Evolutionary conservation across 2,329 filamentous ascomycete species (phyloP).

Genomic region (Bretziella fagacearum): DNA sequence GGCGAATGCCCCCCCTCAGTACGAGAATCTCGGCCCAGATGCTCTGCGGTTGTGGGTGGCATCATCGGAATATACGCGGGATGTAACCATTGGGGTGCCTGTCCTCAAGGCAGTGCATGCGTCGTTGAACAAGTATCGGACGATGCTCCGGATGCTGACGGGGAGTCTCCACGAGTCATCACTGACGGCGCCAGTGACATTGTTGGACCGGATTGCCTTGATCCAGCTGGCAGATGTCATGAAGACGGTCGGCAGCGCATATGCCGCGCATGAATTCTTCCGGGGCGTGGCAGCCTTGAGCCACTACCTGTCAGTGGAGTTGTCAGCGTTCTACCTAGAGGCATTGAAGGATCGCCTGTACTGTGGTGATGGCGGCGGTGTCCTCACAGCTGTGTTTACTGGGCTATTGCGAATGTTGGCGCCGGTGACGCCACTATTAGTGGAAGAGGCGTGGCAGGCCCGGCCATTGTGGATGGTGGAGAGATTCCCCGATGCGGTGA

Average conservation of each 20-base stretch:
- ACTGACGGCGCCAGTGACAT: slow-evolving; percentile 35
- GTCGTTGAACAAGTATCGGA: slow-evolving; percentile 69
- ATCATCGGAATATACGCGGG: slow-evolving; percentile 76
- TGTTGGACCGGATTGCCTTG: slow-evolving; percentile 58
- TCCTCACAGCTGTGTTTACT: slow-evolving; percentile 48
- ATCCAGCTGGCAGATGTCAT: slow-evolving; percentile 54
- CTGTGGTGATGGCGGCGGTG: slow-evolving; percentile 53
- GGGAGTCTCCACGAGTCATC: slow-evolving; percentile 49
- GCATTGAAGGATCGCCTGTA: slow-evolving; percentile 83
- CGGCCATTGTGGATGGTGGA: slow-evolving; percentile 44
- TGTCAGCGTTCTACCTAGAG: slow-evolving; percentile 91
- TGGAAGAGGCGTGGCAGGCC: slow-evolving; percentile 78
- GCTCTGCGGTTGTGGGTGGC: slow-evolving; percentile 82
- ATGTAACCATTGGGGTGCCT: slow-evolving; percentile 65
- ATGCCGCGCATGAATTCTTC: slow-evolving; percentile 64
- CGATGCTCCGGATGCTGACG: slow-evolving; percentile 78
- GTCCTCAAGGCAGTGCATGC: slow-evolving; percentile 63
- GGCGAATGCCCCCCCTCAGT: slow-evolving; percentile 22
- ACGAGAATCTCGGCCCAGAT: slow-evolving; percentile 68
- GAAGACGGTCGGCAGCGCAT: slow-evolving; percentile 45
- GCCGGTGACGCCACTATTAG: slow-evolving; percentile 64
- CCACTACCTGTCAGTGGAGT: slow-evolving; percentile 62
- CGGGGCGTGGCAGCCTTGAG: slow-evolving; percentile 58
- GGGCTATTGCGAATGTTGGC: slow-evolving; percentile 63
- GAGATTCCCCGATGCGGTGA: slow-evolving; percentile 1